Evolutionary conservation across 495 filamentous ascomycete species (phyloP).

Genomic region (Penicillium bialowiezense): DNA sequence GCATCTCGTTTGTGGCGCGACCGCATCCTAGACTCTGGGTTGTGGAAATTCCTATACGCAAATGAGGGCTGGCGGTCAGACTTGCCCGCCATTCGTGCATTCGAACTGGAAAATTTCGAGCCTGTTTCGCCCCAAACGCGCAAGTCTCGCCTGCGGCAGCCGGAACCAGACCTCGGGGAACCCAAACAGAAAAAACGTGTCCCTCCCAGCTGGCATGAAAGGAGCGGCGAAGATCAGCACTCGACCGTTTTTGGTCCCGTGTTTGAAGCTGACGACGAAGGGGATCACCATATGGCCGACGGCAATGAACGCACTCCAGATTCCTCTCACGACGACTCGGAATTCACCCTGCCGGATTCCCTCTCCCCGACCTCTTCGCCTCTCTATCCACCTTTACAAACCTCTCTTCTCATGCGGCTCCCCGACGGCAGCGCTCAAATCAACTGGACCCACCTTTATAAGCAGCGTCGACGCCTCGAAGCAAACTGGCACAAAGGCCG

Average conservation of each 20-base stretch:
- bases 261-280: slow-evolving; percentile 44
- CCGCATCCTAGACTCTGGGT: slow-evolving; percentile 74
- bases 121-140: slow-evolving; percentile 40
- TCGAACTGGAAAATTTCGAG: slow-evolving; percentile 59
- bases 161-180: slow-evolving; percentile 45
- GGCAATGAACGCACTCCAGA: slow-evolving; percentile 24
- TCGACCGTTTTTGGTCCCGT: slow-evolving; percentile 9
- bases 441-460: slow-evolving; percentile 73
- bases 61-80: slow-evolving; percentile 82
- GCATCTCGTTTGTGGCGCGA: slow-evolving; percentile 79
- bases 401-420: slow-evolving; percentile 33
- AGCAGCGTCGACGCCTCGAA: slow-evolving; percentile 79
- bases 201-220: slow-evolving; percentile 39
- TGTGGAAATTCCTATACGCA: slow-evolving; percentile 82
- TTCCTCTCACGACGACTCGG: slow-evolving; percentile 5
- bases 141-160: slow-evolving; percentile 41
- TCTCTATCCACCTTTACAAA: slow-evolving; percentile 22
- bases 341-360: slow-evolving; percentile 5
- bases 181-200: slow-evolving; percentile 53
- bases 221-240: slow-evolving; percentile 14
- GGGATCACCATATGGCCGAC: slow-evolving; percentile 48
- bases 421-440: slow-evolving; percentile 35
- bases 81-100: slow-evolving; percentile 58
- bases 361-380: slow-evolving; percentile 10
- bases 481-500: slow-evolving; percentile 85